Percentiles rank a stretch among this genome's conserved stretches.
These are phyloP conservation scores for Spathaspora jeffriesii DNA, from an alignment of 1,139 yeast genomes.

Conservation along the genomic window DNA sequence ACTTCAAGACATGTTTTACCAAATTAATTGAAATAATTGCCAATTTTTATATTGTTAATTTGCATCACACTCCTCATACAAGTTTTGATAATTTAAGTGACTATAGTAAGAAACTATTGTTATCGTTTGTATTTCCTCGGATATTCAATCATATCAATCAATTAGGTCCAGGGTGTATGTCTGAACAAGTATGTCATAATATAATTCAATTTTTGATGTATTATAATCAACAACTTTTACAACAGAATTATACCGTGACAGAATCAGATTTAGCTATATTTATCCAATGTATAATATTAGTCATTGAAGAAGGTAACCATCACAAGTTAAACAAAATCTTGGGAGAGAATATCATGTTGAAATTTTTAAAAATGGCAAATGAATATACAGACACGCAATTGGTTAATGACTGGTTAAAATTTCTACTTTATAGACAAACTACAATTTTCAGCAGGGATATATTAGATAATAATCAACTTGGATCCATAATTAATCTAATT, in stretches of 20 bases:
- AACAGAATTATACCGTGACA: conserved; percentile 25
- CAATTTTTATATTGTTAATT: conserved; percentile 31
- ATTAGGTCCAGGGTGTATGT: conserved; percentile 35
- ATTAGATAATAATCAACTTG: conserved; percentile 29
- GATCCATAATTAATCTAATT: conserved; percentile 30
- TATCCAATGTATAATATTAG: conserved; percentile 29
- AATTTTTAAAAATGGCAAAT: conserved; percentile 21
- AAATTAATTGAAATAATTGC: conserved; percentile 26
- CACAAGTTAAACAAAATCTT: conserved; percentile 22
- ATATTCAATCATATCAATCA: conserved; percentile 38
- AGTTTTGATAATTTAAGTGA: conserved; percentile 23
- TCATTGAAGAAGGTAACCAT: conserved; percentile 25
- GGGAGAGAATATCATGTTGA: conserved; percentile 29
- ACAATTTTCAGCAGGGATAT: conserved; percentile 34
- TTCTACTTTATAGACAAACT: conserved; percentile 46
- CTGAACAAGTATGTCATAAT: conserved; percentile 28
- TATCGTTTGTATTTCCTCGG: conserved; percentile 37
- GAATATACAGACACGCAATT: conserved; percentile 10
- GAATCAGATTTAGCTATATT: conserved; percentile 25
- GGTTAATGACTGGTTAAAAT: conserved; percentile 27
- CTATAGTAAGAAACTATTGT: conserved; percentile 28
- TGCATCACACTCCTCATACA: conserved; percentile 21
- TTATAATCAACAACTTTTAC: conserved; percentile 23
- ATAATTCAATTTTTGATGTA: conserved; percentile 24
- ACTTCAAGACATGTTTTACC: conserved; percentile 17